Conservation (phyloP, 257 asterid species). For the Solanum arcanum region DNA sequence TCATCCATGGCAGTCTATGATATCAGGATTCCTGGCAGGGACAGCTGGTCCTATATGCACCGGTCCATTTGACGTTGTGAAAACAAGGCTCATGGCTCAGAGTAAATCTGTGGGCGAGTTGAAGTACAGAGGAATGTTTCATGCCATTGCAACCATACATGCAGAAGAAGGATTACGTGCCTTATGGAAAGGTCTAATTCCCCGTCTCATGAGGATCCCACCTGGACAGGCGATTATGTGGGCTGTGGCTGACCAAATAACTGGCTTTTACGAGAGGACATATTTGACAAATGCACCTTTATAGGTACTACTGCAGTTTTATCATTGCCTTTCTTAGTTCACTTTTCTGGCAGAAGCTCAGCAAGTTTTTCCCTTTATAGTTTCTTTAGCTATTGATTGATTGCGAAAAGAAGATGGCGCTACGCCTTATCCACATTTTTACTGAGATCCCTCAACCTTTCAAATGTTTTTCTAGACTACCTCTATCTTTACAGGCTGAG, state of each 20-base stretch:
- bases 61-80: slow-evolving; percentile 97
- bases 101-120: slow-evolving; percentile 53
- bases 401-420: neutral
- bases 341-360: neutral
- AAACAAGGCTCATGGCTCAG: slow-evolving; percentile 98
- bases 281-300: slow-evolving; percentile 25
- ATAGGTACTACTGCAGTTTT: slow-evolving; percentile 3
- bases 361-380: neutral
- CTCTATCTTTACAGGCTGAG: neutral
- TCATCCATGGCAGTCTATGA: slow-evolving; percentile 91
- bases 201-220: slow-evolving; percentile 97
- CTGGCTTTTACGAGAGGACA: slow-evolving; percentile 72
- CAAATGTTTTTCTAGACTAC: neutral
- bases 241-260: slow-evolving; percentile 94
- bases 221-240: slow-evolving; percentile 99
- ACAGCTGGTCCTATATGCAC: slow-evolving; percentile 91
- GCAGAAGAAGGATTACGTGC: slow-evolving; percentile 77
- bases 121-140: slow-evolving; percentile 83
- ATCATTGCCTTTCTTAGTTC: neutral
- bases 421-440: neutral
- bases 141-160: slow-evolving; percentile 69
- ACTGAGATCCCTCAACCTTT: neutral
- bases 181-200: slow-evolving; percentile 81
- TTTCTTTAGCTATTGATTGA: neutral
- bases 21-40: slow-evolving; percentile 93